phyloP scores from a whole-genome alignment of 495 filamentous ascomycete genomes.

The Talaromyces proteolyticus region DNA sequence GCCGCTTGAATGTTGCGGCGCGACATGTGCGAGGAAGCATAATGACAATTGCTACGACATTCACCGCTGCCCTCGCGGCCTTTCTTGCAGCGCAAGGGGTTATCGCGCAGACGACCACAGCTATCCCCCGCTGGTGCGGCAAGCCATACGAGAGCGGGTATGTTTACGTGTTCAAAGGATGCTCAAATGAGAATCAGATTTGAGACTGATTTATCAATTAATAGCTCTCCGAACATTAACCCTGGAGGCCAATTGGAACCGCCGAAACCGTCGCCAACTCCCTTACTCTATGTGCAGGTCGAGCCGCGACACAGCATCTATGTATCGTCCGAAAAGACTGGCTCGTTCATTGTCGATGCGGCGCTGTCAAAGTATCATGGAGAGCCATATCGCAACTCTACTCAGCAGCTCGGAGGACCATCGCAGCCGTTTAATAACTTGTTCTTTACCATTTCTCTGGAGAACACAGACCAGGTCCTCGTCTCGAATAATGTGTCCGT shows the following conservation, averaged over 20 bases:
- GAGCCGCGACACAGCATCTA: constrained; percentile 53
- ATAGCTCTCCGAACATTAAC: constrained; percentile 22
- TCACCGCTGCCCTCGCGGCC: not conserved
- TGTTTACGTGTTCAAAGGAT: not conserved
- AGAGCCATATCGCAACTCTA: constrained; percentile 27
- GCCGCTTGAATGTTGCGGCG: too few species aligned
- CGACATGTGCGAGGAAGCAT: too few species aligned
- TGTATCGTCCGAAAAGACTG: constrained; percentile 40
- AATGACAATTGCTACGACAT: not conserved
- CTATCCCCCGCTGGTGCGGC: constrained; percentile 7
- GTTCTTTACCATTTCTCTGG: constrained; percentile 6
- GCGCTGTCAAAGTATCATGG: constrained; percentile 43
- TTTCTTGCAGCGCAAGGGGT: not conserved
- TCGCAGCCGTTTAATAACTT: not conserved
- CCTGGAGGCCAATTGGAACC: constrained; percentile 47
- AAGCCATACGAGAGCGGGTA: constrained; percentile 7
- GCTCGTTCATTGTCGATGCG: constrained; percentile 53
- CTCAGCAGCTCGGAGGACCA: not conserved
- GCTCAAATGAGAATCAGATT: not conserved
- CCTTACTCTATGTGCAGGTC: constrained; percentile 50
- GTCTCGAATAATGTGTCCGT: constrained; percentile 18
- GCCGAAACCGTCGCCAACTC: constrained; percentile 29
- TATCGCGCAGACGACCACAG: not conserved
- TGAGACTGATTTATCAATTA: not conserved
- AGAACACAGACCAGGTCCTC: constrained; percentile 11